These are phyloP conservation scores for Aegilops bicornis DNA, from an alignment of 176 grass and related monocot genomes.

Conservation along the genomic window DNA sequence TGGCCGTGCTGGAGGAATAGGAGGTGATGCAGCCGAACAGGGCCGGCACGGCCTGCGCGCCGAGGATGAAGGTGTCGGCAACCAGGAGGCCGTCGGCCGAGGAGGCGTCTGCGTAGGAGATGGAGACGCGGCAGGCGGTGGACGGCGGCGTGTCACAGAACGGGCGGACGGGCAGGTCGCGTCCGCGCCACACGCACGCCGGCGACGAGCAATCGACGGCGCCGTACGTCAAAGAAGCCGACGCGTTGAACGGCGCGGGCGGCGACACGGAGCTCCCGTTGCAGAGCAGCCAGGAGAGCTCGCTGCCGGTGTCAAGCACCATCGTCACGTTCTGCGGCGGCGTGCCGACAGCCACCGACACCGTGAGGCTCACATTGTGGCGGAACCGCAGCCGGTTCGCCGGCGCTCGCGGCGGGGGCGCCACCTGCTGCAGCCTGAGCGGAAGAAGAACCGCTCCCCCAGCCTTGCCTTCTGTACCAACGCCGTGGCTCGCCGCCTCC, in stretches of 20 bases:
- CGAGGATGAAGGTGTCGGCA: constrained; percentile 58
- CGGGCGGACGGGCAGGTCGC: constrained; percentile 64
- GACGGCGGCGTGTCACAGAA: constrained; percentile 46
- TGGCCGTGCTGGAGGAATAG: constrained; percentile 34
- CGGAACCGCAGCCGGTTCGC: constrained; percentile 58
- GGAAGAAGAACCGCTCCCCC: constrained; percentile 19
- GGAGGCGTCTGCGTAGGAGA: constrained; percentile 78
- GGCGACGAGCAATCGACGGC: constrained; percentile 50
- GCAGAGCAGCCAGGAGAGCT: constrained; percentile 89
- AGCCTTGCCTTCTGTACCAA: not conserved
- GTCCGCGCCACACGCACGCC: constrained; percentile 49
- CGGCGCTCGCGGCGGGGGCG: constrained; percentile 4
- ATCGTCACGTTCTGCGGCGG: constrained; percentile 77
- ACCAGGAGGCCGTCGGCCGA: constrained; percentile 58
- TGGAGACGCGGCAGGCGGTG: constrained; percentile 55
- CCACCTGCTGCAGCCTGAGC: constrained; percentile 34
- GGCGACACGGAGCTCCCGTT: constrained; percentile 30
- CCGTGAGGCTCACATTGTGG: constrained; percentile 67
- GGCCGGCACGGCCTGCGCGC: constrained; percentile 15
- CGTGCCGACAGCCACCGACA: constrained; percentile 51
- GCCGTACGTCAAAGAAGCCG: constrained; percentile 46
- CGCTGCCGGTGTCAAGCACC: constrained; percentile 92
- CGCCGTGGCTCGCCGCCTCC: not conserved
- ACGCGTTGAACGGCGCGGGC: constrained; percentile 31
- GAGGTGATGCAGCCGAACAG: constrained; percentile 79